Conservation (phyloP, 805 yeast species). For the Yamadazyma phyllophila region DNA sequence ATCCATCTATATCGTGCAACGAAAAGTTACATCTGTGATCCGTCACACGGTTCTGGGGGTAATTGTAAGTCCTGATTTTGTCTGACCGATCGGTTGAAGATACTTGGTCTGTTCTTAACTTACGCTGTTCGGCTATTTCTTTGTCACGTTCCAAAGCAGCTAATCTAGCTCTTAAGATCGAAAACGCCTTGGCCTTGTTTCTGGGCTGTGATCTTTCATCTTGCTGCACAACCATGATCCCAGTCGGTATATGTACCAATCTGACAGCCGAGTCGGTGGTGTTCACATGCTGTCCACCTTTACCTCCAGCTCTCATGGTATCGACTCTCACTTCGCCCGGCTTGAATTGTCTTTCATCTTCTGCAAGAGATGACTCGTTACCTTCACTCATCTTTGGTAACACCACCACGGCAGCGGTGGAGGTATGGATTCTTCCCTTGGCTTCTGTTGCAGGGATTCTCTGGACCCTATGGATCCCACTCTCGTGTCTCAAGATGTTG, state of each 20-base stretch:
- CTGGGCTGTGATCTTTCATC: constrained; percentile 94
- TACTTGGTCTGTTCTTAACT: constrained; percentile 77
- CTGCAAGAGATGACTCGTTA: constrained; percentile 42
- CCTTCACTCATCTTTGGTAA: constrained; percentile 75
- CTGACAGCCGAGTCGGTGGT: constrained; percentile 97
- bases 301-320: constrained; percentile 96
- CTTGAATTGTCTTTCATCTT: constrained; percentile 67
- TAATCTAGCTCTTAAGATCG: constrained; percentile 74
- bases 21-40: constrained; percentile 89
- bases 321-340: constrained; percentile 90
- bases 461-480: constrained; percentile 96
- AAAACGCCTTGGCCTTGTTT: constrained; percentile 89
- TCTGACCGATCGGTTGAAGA: constrained; percentile 87
- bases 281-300: constrained; percentile 98
- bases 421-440: constrained; percentile 92
- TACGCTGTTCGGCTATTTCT: constrained; percentile 61
- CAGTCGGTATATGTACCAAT: constrained; percentile 87
- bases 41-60: constrained; percentile 86
- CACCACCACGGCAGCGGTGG: constrained; percentile 94
- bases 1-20: constrained; percentile 61
- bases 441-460: constrained; percentile 90
- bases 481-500: constrained; percentile 71
- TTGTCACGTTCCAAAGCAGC: constrained; percentile 76
- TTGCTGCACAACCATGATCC: constrained; percentile 84
- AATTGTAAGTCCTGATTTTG: constrained; percentile 91